phyloP scores from a whole-genome alignment of 2,329 filamentous ascomycete species.

The Neoascochyta sp. region DNA sequence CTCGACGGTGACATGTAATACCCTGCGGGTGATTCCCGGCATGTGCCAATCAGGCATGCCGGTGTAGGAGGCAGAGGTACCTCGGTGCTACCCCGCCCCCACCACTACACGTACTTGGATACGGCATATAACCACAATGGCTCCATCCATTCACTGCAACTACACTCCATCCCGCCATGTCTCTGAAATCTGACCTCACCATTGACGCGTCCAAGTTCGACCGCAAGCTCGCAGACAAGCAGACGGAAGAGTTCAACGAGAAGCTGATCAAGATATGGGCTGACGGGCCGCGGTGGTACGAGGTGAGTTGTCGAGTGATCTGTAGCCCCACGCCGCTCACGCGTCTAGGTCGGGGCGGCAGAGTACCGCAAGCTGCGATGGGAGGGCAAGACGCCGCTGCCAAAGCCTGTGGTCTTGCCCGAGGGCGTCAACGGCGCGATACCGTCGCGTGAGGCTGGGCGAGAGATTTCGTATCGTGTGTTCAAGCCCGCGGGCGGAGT shows the following conservation, averaged over 20 bases:
- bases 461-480: constrained; percentile 52
- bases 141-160: no score
- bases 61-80: constrained; percentile 6
- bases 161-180: no score
- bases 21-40: no score
- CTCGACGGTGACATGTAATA: no score
- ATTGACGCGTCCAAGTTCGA: constrained; percentile 46
- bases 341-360: constrained; percentile 47
- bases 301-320: constrained; percentile 32
- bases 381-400: constrained; percentile 52
- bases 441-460: constrained; percentile 51
- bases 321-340: neutral
- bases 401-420: constrained; percentile 46
- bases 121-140: no score
- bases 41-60: constrained; percentile 8
- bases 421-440: constrained; percentile 48
- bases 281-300: constrained; percentile 50
- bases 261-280: constrained; percentile 43
- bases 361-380: constrained; percentile 54
- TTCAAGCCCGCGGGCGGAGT: constrained; percentile 49
- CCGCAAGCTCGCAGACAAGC: constrained; percentile 37
- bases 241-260: constrained; percentile 47
- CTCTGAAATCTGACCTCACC: constrained; percentile 39
- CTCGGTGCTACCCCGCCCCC: constrained; percentile 17
- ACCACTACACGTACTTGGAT: no score